phyloP scores from a whole-genome alignment of 768 basidiomycete genomes.

The Hortiboletus campestris region DNA sequence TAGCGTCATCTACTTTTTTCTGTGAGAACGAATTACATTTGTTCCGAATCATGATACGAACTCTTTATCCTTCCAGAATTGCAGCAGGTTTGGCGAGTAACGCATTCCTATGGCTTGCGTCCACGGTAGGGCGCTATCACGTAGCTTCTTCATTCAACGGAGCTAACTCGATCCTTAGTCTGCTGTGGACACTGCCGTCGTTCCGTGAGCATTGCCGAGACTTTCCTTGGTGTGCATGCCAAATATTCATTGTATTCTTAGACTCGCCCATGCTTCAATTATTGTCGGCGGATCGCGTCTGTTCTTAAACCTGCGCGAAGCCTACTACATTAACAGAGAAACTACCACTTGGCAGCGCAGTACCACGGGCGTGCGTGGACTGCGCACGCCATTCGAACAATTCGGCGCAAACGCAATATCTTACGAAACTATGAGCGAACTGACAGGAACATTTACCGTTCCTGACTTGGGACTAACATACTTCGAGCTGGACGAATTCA shows the following conservation, averaged over 20 bases:
- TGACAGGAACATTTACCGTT: neutral
- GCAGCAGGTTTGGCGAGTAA: neutral
- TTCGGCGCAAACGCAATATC: neutral
- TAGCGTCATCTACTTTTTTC: neutral
- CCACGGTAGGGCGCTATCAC: neutral
- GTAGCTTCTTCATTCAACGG: no score
- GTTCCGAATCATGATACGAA: neutral
- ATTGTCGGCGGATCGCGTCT: neutral
- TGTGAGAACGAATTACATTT: neutral
- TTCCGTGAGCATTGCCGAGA: neutral
- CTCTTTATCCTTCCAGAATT: neutral
- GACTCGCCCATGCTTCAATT: neutral
- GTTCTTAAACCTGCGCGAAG: constrained; percentile 1
- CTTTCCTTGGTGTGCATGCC: neutral
- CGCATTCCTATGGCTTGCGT: neutral
- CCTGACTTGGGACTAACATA: neutral
- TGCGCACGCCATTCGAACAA: neutral
- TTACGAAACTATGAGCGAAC: neutral
- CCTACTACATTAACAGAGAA: neutral
- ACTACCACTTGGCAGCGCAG: neutral
- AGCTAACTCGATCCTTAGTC: neutral
- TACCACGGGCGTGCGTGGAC: no score
- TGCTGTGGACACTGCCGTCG: neutral
- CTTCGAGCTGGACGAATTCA: neutral
- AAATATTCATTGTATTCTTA: neutral